Base-by-base conservation (phyloP, 2,329 filamentous ascomycete species). In the Neophaeococcomyces aloes region DNA sequence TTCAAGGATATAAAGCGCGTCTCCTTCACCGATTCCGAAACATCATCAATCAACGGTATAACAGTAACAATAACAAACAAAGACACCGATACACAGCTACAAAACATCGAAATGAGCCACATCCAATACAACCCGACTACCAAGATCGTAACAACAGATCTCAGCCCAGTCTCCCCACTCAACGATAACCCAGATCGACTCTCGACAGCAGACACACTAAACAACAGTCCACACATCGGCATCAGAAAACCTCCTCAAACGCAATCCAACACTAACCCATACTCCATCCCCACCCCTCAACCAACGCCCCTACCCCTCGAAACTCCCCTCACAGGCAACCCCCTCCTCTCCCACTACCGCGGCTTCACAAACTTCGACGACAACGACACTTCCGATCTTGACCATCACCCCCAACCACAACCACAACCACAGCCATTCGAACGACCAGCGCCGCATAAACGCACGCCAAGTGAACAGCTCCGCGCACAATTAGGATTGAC, bases 161-260 rank as follows among this genome's bases (percentile, higher is more conserved):
- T 15, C 5, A 35, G 39, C 29, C 39, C 39, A 35, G 39, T 42
- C 39, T 42, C 39, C 7, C 30, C 39, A 8, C 19, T 42, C 3
- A 19, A 13, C 13, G 8, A 21, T 13, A 10, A n/a, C n/a, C n/a
- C 36, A 4, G 14, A 30, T 8, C 14, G 23, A 15, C 10, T n/a
- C 5, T 10, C 10, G 4, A 29, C 8, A 21, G 37, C 15, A 7
- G 15, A 29, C 14, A n/a, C 35, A 38, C 19, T 19, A 11, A 11
- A 35, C 33, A 35, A 35, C 8, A 15, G 15, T 5, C 15, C 33
- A 11, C 14, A 19, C 11, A 15, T 7, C 19, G 33, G 19, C n/a
- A 19, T 19, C 6, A 10, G 11, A 5, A 19, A 17, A 10, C 23
- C 23, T 6, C 23, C 23, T n/a, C n/a, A 6, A n/a, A 14, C 6